These are phyloP conservation scores for Stagonosporopsis vannaccii DNA, from an alignment of 2,329 filamentous ascomycete species.

Conservation along the genomic window DNA sequence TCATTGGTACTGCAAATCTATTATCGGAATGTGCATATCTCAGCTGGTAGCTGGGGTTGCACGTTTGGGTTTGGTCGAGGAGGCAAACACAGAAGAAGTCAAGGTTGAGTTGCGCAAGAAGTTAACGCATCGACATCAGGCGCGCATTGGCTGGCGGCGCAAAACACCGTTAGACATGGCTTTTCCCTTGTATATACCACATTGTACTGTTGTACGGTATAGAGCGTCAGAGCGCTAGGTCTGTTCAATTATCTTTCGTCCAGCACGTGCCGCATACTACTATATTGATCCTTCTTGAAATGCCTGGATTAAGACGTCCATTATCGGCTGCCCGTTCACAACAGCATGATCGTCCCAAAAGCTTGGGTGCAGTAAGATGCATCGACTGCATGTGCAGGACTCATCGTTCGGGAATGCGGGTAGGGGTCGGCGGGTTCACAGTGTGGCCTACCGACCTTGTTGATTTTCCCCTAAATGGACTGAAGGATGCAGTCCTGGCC, in stretches of 20 bases:
- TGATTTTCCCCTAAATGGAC: not conserved
- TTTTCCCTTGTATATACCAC: slow-evolving; percentile 19
- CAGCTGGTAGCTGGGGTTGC: not conserved
- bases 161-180: slow-evolving; percentile 15
- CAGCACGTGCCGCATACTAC: not conserved
- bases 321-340: not conserved
- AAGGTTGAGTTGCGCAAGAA: slow-evolving; percentile 2
- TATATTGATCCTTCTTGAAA: not conserved
- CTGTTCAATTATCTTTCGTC: slow-evolving; percentile 10
- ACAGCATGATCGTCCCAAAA: not conserved
- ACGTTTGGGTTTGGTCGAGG: slow-evolving; percentile 16
- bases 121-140: slow-evolving; percentile 3
- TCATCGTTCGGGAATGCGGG: not conserved
- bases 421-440: not conserved
- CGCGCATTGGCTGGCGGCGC: slow-evolving; percentile 6
- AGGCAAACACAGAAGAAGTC: slow-evolving; percentile 4
- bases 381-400: not conserved
- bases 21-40: slow-evolving; percentile 10
- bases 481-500: not conserved
- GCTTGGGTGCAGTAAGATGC: not conserved
- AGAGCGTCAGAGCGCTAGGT: slow-evolving; percentile 10
- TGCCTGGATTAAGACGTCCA: not conserved
- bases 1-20: not conserved
- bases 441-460: not conserved
- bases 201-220: slow-evolving; percentile 19